phyloP scores from a whole-genome alignment of 2,329 filamentous ascomycete species.

The Talaromyces sp. region DNA sequence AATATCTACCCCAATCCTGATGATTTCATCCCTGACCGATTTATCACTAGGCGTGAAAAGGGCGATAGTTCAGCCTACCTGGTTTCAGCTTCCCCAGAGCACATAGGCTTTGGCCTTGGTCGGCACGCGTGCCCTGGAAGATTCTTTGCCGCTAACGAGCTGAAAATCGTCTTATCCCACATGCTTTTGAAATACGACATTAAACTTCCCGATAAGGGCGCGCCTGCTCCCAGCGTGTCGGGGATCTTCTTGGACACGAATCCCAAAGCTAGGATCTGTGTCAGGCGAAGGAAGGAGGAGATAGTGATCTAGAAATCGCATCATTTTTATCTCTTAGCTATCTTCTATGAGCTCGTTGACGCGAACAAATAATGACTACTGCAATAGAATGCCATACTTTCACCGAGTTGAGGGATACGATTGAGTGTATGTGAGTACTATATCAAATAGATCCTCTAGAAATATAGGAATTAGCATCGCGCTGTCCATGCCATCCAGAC shows the following conservation, averaged over 20 bases:
- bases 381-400: no score
- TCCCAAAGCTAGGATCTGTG: background rate
- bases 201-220: slow-evolving; percentile 12
- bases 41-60: slow-evolving; percentile 35
- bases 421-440: no score
- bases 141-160: slow-evolving; percentile 27
- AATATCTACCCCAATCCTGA: slow-evolving; percentile 44
- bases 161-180: slow-evolving; percentile 28
- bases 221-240: background rate
- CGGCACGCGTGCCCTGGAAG: slow-evolving; percentile 43
- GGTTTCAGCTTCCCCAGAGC: slow-evolving; percentile 51
- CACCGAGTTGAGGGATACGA: no score
- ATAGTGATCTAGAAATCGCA: background rate
- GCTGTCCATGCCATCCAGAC: no score
- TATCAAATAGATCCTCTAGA: no score
- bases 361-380: no score
- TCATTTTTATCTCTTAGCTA: no score
- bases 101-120: slow-evolving; percentile 57
- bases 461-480: no score
- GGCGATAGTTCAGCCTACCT: slow-evolving; percentile 35
- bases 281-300: slow-evolving; percentile 6
- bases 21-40: slow-evolving; percentile 51
- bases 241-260: background rate
- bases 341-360: no score
- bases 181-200: slow-evolving; percentile 30